Conservation (phyloP, 768 basidiomycete genomes). For the Mycena capillaripes region DNA sequence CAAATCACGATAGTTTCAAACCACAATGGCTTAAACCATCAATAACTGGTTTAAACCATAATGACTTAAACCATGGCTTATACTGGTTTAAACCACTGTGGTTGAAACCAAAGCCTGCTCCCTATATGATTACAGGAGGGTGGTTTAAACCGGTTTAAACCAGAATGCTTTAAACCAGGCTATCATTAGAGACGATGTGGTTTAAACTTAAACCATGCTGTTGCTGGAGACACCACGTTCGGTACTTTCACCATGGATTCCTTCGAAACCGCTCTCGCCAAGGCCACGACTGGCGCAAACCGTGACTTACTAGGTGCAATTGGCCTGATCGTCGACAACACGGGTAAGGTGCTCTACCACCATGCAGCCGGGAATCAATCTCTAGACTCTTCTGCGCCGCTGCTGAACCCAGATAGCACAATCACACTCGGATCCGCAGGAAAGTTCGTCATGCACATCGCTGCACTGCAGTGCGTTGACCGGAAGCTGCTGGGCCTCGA, state of each 20-base stretch:
- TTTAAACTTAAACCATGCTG: no score
- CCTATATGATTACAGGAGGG: no score
- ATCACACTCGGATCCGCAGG: constrained; percentile 30
- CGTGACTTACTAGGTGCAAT: constrained; percentile 26
- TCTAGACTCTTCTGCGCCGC: constrained; percentile 6
- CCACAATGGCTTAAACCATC: no score
- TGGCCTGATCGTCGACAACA: constrained; percentile 25
- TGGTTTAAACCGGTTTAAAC: no score
- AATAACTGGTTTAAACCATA: no score
- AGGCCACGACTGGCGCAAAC: constrained; percentile 8
- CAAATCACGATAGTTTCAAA: no score
- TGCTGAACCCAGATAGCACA: constrained; percentile 12
- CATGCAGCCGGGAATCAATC: constrained; percentile 28
- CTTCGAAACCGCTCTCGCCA: constrained; percentile 22
- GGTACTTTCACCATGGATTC: constrained; percentile 20
- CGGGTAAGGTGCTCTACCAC: constrained; percentile 25
- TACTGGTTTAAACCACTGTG: no score
- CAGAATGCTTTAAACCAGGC: no score
- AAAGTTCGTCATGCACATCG: constrained; percentile 32
- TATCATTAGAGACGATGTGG: no score
- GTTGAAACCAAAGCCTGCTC: no score
- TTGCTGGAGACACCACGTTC: no score
- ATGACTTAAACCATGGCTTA: no score
- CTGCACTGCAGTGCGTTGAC: constrained; percentile 30
- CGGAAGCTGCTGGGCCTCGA: constrained; percentile 16